phyloP scores from a whole-genome alignment of 2,329 filamentous ascomycete species.

The Stemphylium lycopersici region DNA sequence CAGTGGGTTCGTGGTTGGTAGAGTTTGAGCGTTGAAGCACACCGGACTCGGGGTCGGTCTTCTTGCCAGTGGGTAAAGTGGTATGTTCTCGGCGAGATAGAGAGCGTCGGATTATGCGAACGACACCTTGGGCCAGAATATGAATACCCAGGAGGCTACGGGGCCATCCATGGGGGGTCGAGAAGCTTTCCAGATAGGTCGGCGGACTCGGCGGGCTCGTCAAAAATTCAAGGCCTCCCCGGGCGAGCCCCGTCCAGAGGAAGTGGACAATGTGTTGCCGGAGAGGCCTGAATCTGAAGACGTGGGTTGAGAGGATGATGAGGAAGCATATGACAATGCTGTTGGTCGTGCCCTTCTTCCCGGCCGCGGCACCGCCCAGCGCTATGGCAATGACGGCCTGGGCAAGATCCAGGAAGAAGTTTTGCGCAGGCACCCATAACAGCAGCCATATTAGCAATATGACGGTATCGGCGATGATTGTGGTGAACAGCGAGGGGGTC shows the following conservation, averaged over 20 bases:
- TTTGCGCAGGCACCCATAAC: constrained; percentile 84
- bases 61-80: constrained; percentile 47
- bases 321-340: constrained; percentile 74
- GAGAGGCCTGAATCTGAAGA: constrained; percentile 60
- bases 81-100: constrained; percentile 46
- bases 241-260: constrained; percentile 48
- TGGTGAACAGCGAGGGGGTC: constrained; percentile 83
- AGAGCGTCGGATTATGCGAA: constrained; percentile 67
- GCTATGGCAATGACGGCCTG: constrained; percentile 94
- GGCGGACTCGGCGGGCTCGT: constrained; percentile 47
- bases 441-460: constrained; percentile 87
- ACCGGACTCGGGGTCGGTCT: constrained; percentile 66
- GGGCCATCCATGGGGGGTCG: constrained; percentile 66
- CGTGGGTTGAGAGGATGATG: constrained; percentile 64
- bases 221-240: constrained; percentile 49
- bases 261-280: constrained; percentile 51
- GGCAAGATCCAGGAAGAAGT: constrained; percentile 85
- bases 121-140: constrained; percentile 74
- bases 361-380: constrained; percentile 78
- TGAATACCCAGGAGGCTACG: constrained; percentile 74
- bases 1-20: constrained; percentile 52
- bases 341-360: constrained; percentile 70
- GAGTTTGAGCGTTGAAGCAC: constrained; percentile 44
- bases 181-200: constrained; percentile 45
- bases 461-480: constrained; percentile 81